Percentiles rank a stretch among this genome's conserved stretches.
phyloP scores from a whole-genome alignment of 2,329 filamentous ascomycete genomes.

The Sordariomycetes sp. region DNA sequence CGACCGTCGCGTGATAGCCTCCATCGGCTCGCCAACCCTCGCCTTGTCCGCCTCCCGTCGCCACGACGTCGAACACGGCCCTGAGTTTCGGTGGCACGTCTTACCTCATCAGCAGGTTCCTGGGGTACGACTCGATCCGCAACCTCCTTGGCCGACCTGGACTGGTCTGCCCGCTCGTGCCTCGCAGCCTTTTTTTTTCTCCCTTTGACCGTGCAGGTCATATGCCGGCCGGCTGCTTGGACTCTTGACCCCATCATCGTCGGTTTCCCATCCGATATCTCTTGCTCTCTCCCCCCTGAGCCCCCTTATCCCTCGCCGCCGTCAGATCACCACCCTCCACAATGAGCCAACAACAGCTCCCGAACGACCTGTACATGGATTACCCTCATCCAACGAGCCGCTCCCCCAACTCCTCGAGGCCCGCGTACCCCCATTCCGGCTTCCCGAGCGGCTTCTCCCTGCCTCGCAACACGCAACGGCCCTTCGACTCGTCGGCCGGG shows the following conservation, averaged over 20 bases:
- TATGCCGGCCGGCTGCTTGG: slow-evolving; percentile 5
- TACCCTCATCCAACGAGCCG: slow-evolving; percentile 43
- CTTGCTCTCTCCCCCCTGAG: background rate
- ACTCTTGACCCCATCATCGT: background rate
- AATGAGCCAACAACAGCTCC: slow-evolving; percentile 36
- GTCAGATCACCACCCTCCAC: slow-evolving; percentile 7
- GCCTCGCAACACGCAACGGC: slow-evolving; percentile 49
- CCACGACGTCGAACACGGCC: background rate
- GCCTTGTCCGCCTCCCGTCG: background rate
- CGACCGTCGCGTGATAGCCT: background rate
- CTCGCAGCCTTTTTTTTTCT: slow-evolving; percentile 1
- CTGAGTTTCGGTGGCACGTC: background rate
- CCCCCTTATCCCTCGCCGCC: background rate
- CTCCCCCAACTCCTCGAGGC: slow-evolving; percentile 54
- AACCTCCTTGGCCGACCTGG: background rate
- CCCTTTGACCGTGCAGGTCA: slow-evolving; percentile 3
- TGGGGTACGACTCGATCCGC: background rate
- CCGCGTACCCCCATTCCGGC: slow-evolving; percentile 33
- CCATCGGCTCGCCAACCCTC: background rate
- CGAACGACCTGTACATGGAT: slow-evolving; percentile 60
- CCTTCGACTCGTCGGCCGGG: slow-evolving; percentile 59
- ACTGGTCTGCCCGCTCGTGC: background rate
- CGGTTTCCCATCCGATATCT: background rate
- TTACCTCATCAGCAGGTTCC: background rate
- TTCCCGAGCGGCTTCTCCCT: slow-evolving; percentile 34